Evolutionary conservation across 164 flowering plant species (phyloP).

Genomic region (Tetracentron sinense): DNA sequence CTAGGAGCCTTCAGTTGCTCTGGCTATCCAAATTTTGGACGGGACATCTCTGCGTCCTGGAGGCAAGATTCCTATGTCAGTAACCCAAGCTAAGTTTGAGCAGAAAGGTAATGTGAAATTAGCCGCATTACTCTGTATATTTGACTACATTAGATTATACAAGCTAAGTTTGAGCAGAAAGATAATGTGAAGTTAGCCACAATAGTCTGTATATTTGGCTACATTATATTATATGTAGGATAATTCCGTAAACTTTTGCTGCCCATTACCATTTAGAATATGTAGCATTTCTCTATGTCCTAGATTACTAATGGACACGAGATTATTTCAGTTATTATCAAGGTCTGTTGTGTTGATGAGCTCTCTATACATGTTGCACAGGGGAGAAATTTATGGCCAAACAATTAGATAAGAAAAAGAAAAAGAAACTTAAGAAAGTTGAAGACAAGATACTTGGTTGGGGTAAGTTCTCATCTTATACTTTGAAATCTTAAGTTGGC

Average conservation of each 20-base stretch:
- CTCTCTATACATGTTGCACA: constrained; percentile 19
- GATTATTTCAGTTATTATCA: neutral
- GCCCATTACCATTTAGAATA: neutral
- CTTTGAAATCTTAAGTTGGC: no score
- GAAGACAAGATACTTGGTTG: no score
- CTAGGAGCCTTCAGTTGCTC: constrained; percentile 90
- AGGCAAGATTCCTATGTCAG: constrained; percentile 70
- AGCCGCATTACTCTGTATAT: neutral
- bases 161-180: no score
- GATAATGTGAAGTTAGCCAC: neutral
- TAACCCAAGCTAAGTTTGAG: constrained; percentile 85
- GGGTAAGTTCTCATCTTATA: no score
- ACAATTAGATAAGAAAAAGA: no score
- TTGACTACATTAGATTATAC: neutral
- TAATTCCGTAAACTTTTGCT: neutral
- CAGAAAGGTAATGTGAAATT: constrained; percentile 89
- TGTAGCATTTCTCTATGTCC: neutral
- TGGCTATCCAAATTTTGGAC: constrained; percentile 84
- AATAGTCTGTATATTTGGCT: neutral
- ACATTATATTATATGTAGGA: neutral
- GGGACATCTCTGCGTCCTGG: constrained; percentile 83
- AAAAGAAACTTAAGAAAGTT: no score
- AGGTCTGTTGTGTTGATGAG: constrained; percentile 6
- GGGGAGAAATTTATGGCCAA: no score
- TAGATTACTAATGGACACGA: neutral